Conservation (phyloP, 306 rosid genomes). For the Gastrolobium bilobum region DNA sequence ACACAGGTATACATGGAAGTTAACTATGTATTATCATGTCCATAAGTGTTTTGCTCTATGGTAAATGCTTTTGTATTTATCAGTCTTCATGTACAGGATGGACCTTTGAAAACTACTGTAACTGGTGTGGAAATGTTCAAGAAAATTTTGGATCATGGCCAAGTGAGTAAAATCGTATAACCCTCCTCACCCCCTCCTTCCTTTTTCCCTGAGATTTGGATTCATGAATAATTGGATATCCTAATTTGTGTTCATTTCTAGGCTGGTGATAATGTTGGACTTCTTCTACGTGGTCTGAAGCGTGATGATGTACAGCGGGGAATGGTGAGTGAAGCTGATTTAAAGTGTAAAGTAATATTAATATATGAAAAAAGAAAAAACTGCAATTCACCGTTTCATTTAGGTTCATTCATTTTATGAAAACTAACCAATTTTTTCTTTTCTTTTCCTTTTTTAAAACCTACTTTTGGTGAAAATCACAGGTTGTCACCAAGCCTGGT, state of each 20-base stretch:
- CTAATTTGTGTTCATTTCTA: constrained; percentile 47
- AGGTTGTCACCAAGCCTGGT: constrained; percentile 92
- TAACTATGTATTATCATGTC: constrained; percentile 18
- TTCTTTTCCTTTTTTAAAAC: background rate
- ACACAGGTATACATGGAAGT: constrained; percentile 58
- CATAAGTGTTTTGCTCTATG: constrained; percentile 21
- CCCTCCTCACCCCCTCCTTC: background rate
- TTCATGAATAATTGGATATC: constrained; percentile 44
- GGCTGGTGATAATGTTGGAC: constrained; percentile 98
- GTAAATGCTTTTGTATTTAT: constrained; percentile 42
- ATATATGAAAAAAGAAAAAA: background rate
- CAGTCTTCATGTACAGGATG: constrained; percentile 54
- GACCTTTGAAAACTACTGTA: constrained; percentile 80
- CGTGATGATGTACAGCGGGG: constrained; percentile 90
- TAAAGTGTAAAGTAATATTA: constrained; percentile 16
- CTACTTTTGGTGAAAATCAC: constrained; percentile 1
- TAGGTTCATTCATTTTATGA: constrained; percentile 2
- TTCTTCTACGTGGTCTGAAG: constrained; percentile 90
- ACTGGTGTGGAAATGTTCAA: constrained; percentile 96
- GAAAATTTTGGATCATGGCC: constrained; percentile 81
- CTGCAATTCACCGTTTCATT: constrained; percentile 18
- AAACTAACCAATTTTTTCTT: background rate
- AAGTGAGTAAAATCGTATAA: constrained; percentile 68
- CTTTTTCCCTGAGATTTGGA: constrained; percentile 1
- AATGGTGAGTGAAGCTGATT: constrained; percentile 66